Conservation (phyloP, 148 eudicot species). For the Fagopyrum esculentum region DNA sequence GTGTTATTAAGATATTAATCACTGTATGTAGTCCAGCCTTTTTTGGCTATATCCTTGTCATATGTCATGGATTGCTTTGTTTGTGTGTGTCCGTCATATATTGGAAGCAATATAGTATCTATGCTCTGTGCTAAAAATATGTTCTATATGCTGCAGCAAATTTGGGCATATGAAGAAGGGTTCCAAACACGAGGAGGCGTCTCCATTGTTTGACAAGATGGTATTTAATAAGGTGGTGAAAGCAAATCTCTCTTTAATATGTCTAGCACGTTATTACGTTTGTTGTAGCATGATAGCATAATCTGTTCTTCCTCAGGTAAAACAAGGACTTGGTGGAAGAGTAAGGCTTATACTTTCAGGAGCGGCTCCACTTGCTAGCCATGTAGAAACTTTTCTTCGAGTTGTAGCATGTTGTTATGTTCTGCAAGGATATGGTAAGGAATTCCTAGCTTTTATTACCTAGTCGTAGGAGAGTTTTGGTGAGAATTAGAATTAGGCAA, state of each 20-base stretch:
- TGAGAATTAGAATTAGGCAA: too few relatives aligned
- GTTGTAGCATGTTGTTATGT: conserved; percentile 89
- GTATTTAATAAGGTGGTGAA: conserved; percentile 72
- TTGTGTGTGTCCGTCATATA: not conserved
- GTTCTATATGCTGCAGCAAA: conserved; percentile 41
- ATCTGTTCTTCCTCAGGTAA: conserved; percentile 45
- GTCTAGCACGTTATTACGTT: not conserved
- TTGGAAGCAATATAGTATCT: not conserved
- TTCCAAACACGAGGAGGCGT: conserved; percentile 55
- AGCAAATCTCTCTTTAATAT: conserved; percentile 3
- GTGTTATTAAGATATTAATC: not conserved
- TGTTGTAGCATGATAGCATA: not conserved
- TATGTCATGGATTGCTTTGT: not conserved
- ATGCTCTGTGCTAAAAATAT: not conserved
- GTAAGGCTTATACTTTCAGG: conserved; percentile 91
- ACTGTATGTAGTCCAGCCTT: not conserved
- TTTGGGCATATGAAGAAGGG: conserved; percentile 69
- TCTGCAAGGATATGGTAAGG: conserved; percentile 94
- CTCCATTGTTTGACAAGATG: conserved; percentile 69
- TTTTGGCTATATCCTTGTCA: not conserved
- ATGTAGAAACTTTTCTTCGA: conserved; percentile 82
- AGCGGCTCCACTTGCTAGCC: conserved; percentile 97
- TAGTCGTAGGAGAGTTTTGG: not conserved
- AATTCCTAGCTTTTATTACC: not conserved
- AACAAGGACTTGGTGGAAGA: conserved; percentile 79